Evolutionary conservation across 2,329 filamentous ascomycete species (phyloP).

Genomic region (Aspergillus brasiliensis): DNA sequence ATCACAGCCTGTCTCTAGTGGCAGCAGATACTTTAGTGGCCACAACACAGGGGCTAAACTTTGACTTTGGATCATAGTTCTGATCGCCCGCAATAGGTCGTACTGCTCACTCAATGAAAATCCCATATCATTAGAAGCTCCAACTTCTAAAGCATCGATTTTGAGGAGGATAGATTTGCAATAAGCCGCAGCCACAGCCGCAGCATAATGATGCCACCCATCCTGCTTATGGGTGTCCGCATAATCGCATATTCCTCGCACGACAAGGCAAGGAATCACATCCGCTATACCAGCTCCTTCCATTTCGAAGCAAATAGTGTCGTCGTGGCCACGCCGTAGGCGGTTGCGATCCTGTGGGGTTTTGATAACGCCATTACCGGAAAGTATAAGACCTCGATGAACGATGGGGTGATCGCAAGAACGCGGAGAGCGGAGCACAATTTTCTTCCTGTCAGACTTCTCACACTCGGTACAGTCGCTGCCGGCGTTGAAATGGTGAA

Average conservation of each 20-base stretch:
- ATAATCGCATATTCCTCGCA: conserved; percentile 23
- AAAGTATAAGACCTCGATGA: conserved; percentile 10
- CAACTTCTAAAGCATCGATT: background rate
- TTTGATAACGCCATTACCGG: conserved; percentile 1
- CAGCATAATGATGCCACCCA: conserved; percentile 18
- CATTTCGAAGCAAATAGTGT: conserved; percentile 18
- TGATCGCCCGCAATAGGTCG: no score
- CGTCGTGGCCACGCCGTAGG: background rate
- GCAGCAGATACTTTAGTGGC: no score
- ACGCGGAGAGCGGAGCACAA: background rate
- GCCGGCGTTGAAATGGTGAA: conserved; percentile 3
- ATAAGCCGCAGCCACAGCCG: conserved; percentile 18
- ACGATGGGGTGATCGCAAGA: background rate
- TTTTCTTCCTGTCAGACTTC: background rate
- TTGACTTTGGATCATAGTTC: no score
- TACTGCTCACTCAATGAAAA: background rate
- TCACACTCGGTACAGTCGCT: conserved; percentile 1
- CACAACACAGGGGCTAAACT: no score
- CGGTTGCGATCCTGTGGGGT: conserved; percentile 2
- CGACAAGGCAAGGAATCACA: conserved; percentile 18
- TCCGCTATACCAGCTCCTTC: conserved; percentile 20
- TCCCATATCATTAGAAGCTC: background rate
- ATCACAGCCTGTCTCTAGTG: no score
- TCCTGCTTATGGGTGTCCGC: conserved; percentile 23
- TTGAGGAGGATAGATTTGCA: conserved; percentile 16